These are phyloP conservation scores for Claviceps pusilla DNA, from an alignment of 2,329 filamentous ascomycete genomes.

Conservation along the genomic window DNA sequence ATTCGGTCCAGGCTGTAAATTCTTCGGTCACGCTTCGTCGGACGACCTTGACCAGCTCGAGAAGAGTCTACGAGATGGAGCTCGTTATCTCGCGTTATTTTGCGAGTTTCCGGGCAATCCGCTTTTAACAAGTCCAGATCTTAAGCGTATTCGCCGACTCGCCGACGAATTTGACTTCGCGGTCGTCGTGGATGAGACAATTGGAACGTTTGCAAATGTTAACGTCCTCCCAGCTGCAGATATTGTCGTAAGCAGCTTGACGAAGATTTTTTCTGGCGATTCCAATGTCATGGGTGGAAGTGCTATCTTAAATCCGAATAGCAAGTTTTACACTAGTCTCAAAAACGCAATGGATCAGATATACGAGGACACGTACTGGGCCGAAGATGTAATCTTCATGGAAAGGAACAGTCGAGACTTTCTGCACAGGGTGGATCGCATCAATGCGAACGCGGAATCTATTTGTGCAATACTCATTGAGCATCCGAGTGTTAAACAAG, in stretches of 20 bases:
- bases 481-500: conserved; percentile 50
- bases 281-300: conserved; percentile 97
- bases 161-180: conserved; percentile 78
- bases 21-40: conserved; percentile 69
- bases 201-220: conserved; percentile 91
- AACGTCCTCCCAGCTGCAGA: conserved; percentile 83
- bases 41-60: conserved; percentile 78
- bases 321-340: conserved; percentile 55
- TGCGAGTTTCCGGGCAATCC: conserved; percentile 95
- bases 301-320: conserved; percentile 46
- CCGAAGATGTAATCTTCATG: conserved; percentile 85
- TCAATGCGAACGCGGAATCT: conserved; percentile 73
- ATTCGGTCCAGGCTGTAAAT: conserved; percentile 76
- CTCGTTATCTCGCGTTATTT: conserved; percentile 70
- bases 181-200: conserved; percentile 87
- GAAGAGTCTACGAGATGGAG: conserved; percentile 50
- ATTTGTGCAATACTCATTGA: conserved; percentile 57
- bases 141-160: conserved; percentile 62
- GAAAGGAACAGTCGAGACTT: conserved; percentile 95
- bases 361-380: conserved; percentile 86
- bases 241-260: conserved; percentile 84
- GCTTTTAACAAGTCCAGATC: conserved; percentile 68
- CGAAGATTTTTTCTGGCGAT: conserved; percentile 94
- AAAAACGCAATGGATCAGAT: conserved; percentile 48
- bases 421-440: conserved; percentile 61